phyloP scores from a whole-genome alignment of 169 alveolate species.

The Haemoproteus tartakovskyi region DNA sequence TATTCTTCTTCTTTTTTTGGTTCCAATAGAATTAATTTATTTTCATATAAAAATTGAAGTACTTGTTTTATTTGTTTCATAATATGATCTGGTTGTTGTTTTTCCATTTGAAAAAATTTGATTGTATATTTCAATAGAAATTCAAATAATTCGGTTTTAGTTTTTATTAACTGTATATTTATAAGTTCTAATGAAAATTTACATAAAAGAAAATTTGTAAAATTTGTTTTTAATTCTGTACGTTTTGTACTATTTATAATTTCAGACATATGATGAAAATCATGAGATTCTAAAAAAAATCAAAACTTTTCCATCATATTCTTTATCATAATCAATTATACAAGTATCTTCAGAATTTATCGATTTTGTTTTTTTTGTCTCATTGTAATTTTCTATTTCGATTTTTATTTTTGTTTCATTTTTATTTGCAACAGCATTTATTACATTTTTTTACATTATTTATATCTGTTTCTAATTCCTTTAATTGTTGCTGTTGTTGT shows the following conservation, averaged over 20 bases:
- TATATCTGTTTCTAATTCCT: too few relatives aligned
- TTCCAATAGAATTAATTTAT: conserved; percentile 31
- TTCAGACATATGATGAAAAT: too few relatives aligned
- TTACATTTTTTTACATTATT: too few relatives aligned
- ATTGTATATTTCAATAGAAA: conserved; percentile 7
- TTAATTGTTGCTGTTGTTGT: too few relatives aligned
- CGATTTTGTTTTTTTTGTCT: too few relatives aligned
- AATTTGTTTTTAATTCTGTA: conserved; percentile 1
- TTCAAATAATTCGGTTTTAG: conserved; percentile 19
- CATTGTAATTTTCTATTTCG: too few relatives aligned
- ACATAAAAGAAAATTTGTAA: conserved; percentile 14
- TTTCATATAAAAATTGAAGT: conserved; percentile 37
- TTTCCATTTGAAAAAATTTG: conserved; percentile 15
- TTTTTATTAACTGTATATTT: conserved; percentile 22
- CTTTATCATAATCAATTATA: conserved; percentile 15
- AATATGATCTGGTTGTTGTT: conserved; percentile 1
- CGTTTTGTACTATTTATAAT: too few relatives aligned
- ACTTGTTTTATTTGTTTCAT: conserved; percentile 13
- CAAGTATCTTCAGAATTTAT: too few relatives aligned
- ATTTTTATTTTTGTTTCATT: too few relatives aligned
- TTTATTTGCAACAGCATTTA: too few relatives aligned
- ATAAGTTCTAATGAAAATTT: conserved; percentile 27
- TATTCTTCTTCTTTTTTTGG: conserved; percentile 20
- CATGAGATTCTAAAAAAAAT: too few relatives aligned
- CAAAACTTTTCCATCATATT: conserved; percentile 57